Percentiles rank a stretch among this genome's conserved stretches.
Evolutionary conservation across 2,329 filamentous ascomycete species (phyloP).

Genomic region (Sporothrix brunneoviolacea): DNA sequence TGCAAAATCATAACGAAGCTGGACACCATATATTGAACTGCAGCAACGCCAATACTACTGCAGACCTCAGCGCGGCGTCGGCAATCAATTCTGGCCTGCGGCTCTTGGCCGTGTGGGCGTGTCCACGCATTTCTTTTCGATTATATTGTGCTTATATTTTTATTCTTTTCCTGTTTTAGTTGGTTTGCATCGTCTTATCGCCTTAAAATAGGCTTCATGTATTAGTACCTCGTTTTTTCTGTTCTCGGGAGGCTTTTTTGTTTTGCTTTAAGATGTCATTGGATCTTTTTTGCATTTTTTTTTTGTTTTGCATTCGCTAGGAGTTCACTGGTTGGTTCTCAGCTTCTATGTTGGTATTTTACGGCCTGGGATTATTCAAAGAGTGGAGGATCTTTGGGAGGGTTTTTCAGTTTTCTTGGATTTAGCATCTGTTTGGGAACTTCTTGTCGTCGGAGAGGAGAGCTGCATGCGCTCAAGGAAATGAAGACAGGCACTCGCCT

Average conservation of each 20-base stretch:
- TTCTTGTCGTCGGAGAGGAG: background rate
- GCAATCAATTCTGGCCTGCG: too few relatives aligned
- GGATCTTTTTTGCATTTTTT: slow-evolving; percentile 3
- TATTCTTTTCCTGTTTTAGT: background rate
- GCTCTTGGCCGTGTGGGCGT: too few relatives aligned
- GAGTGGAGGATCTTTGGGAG: background rate
- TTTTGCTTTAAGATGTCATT: background rate
- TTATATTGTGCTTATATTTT: background rate
- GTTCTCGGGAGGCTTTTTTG: background rate
- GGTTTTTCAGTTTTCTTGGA: background rate
- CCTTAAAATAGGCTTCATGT: background rate
- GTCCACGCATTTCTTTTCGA: too few relatives aligned
- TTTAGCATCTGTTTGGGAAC: background rate
- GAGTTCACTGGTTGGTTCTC: slow-evolving; percentile 2
- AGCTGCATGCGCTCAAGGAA: background rate
- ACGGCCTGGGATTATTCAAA: background rate
- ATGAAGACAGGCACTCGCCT: too few relatives aligned
- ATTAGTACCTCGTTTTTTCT: background rate
- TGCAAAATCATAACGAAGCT: too few relatives aligned
- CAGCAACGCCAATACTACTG: too few relatives aligned
- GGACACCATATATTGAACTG: too few relatives aligned
- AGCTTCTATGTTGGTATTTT: background rate
- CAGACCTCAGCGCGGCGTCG: too few relatives aligned
- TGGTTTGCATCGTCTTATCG: slow-evolving; percentile 5
- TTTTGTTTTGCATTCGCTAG: too few relatives aligned